Evolutionary conservation across 164 flowering plant genomes (phyloP), one percentile per base, ranked within the genome.

Genomic region (Liriodendron chinense): DNA sequence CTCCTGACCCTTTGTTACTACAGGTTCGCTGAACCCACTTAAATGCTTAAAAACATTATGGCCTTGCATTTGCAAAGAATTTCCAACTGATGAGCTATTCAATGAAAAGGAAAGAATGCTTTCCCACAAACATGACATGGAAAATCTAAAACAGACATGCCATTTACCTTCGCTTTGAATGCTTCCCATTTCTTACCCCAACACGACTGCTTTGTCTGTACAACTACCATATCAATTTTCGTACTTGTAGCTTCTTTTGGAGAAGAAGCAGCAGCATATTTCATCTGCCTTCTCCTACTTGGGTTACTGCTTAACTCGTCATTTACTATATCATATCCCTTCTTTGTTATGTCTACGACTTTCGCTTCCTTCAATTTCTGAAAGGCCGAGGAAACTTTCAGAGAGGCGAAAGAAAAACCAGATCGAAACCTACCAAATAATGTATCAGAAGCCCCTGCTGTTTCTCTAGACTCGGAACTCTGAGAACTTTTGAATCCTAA

Each of bases 121-220:
- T 65, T 18, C 75, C 43, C 43, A 34, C 43, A 34, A 34, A 4
- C 43, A 34, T 34, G 12, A 53, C 66, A 34, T 5, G 47, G 13
- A 10, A 70, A 20, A 2, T 12, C 18, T 43, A 9, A 14, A 3
- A 67, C 69, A 26, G 21, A 67, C 22, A 50, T 56, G 49, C 53
- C 69, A 73, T 9, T 74, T 69, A 92, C 99, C 94, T 94, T 96
- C 23, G 83, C 85, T 83, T 84, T 94, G 49, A 94, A 67, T 47
- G 90, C 83, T 50, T 90, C 94, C 94, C 93, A 93, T 83, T 87
- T 92, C 83, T 90, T 92, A 76, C 88, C 84, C 92, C 89, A 92
- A 22, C 47, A 80, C 50, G 99, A 87, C 71, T 90, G 90, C 75
- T 89, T 90, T 66, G 82, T 68, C 47, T 94, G 97, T 63, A 91